Conservation (phyloP, 2,329 filamentous ascomycete genomes). For the Fusarium keratoplasticum region DNA sequence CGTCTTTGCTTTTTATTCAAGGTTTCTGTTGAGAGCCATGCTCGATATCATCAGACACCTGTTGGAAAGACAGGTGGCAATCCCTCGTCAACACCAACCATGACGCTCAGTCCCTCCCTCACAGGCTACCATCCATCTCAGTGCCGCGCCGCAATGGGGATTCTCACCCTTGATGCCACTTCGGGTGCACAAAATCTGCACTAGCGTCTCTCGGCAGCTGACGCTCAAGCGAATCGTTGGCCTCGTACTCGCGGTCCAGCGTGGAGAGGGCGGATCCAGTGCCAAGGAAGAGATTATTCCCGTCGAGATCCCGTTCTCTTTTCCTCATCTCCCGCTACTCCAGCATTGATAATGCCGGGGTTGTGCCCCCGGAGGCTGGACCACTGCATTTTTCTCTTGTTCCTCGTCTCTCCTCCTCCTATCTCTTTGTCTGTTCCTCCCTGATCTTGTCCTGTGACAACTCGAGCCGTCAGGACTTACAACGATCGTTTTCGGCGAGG, state of each 20-base stretch:
- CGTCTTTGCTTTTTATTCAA: neutral
- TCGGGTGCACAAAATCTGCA: conserved; percentile 14
- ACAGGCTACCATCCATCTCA: neutral
- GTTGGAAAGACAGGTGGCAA: neutral
- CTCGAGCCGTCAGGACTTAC: neutral
- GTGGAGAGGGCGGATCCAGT: conserved; percentile 34
- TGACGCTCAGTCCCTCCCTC: neutral
- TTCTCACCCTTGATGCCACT: conserved; percentile 15
- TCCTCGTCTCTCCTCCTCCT: conserved; percentile 6
- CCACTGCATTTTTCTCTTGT: conserved; percentile 12
- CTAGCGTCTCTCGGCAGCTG: conserved; percentile 36
- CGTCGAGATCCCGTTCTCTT: conserved; percentile 39
- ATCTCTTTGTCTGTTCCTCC: neutral
- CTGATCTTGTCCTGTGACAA: neutral
- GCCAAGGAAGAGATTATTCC: conserved; percentile 39
- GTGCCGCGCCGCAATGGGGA: conserved; percentile 21
- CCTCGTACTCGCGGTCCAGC: conserved; percentile 15
- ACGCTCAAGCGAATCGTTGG: conserved; percentile 32
- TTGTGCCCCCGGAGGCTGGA: conserved; percentile 32
- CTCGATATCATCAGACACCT: neutral
- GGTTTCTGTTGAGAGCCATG: neutral
- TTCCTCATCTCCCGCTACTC: conserved; percentile 34
- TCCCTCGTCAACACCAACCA: neutral
- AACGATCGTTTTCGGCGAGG: neutral
- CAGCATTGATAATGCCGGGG: conserved; percentile 36